Percentiles rank a stretch among this genome's conserved stretches.
phyloP scores from a whole-genome alignment of 805 yeast species.

The Ogataea kodamae region DNA sequence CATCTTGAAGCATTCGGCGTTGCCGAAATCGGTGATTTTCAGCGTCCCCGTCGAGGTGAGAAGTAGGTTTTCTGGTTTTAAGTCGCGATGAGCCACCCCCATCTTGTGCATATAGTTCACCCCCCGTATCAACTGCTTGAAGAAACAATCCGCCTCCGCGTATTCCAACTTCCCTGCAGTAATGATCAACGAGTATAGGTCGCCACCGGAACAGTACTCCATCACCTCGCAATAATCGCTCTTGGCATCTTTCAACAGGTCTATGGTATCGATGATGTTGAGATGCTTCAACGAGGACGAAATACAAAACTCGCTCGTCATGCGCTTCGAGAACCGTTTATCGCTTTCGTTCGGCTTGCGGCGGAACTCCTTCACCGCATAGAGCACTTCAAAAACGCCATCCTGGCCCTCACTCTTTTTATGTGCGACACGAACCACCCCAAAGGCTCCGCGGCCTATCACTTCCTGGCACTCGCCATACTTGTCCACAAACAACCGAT shows the following conservation, averaged over 20 bases:
- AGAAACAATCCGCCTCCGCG: constrained; percentile 85
- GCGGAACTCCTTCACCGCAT: constrained; percentile 86
- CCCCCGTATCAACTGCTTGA: constrained; percentile 80
- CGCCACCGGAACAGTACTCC: constrained; percentile 85
- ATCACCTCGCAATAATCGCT: constrained; percentile 82
- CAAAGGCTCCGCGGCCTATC: constrained; percentile 91
- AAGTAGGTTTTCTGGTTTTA: constrained; percentile 82
- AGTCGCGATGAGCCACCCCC: constrained; percentile 88
- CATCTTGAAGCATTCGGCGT: constrained; percentile 76
- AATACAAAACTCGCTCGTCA: constrained; percentile 81
- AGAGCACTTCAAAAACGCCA: constrained; percentile 45
- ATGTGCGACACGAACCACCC: constrained; percentile 87
- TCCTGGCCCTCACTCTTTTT: constrained; percentile 40
- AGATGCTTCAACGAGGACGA: constrained; percentile 74
- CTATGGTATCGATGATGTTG: constrained; percentile 74
- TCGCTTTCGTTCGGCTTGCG: constrained; percentile 57
- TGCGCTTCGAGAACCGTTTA: constrained; percentile 63
- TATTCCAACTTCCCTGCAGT: constrained; percentile 77
- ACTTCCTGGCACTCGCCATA: constrained; percentile 95
- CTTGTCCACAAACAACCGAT: constrained; percentile 70
- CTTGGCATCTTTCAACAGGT: constrained; percentile 74
- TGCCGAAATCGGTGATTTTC: constrained; percentile 87
- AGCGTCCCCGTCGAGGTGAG: constrained; percentile 68
- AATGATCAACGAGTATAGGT: constrained; percentile 67
- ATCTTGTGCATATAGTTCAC: constrained; percentile 84